A percentile compares a stretch with the other conserved stretches of the same genome.
Conservation (phyloP, 2,329 filamentous ascomycete species). For the Verruconis gallopava region DNA sequence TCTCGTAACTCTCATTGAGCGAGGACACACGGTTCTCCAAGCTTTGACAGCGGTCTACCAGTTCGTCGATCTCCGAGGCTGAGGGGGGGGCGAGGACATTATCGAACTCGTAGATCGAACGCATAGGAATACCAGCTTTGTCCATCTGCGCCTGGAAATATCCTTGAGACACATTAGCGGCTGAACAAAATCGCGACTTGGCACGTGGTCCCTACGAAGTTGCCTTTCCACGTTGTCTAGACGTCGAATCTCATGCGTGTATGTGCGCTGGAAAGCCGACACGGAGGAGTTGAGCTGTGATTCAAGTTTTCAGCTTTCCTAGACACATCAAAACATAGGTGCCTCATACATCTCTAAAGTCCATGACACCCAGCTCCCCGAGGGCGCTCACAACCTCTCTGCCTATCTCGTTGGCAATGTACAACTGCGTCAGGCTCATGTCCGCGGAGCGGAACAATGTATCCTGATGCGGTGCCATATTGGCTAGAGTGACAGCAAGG, state of each 20-base stretch:
- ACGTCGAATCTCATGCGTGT: slow-evolving; percentile 92
- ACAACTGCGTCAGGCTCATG: slow-evolving; percentile 99
- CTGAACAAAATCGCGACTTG: not conserved
- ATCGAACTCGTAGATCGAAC: slow-evolving; percentile 82
- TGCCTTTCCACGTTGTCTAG: slow-evolving; percentile 98
- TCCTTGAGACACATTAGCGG: slow-evolving; percentile 38
- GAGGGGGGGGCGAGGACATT: slow-evolving; percentile 78
- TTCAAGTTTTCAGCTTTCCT: slow-evolving; percentile 8
- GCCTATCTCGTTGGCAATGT: slow-evolving; percentile 97
- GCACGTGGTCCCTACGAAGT: slow-evolving; percentile 55
- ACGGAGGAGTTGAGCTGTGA: slow-evolving; percentile 78
- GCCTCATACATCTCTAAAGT: slow-evolving; percentile 74
- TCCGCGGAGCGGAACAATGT: slow-evolving; percentile 99
- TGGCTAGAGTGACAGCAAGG: slow-evolving; percentile 13
- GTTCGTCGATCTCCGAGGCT: slow-evolving; percentile 90
- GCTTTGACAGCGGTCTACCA: slow-evolving; percentile 81
- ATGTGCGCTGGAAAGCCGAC: slow-evolving; percentile 91
- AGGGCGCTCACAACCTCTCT: slow-evolving; percentile 93
- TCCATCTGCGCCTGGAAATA: slow-evolving; percentile 97
- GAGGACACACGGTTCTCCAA: slow-evolving; percentile 84
- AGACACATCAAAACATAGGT: no score
- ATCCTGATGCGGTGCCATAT: slow-evolving; percentile 56
- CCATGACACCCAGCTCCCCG: slow-evolving; percentile 89
- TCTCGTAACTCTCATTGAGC: slow-evolving; percentile 97
- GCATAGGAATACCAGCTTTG: slow-evolving; percentile 72